Percentiles rank a stretch among this genome's conserved stretches.
Evolutionary conservation across 164 flowering plant genomes (phyloP).

Genomic region (Hamamelis virginiana): DNA sequence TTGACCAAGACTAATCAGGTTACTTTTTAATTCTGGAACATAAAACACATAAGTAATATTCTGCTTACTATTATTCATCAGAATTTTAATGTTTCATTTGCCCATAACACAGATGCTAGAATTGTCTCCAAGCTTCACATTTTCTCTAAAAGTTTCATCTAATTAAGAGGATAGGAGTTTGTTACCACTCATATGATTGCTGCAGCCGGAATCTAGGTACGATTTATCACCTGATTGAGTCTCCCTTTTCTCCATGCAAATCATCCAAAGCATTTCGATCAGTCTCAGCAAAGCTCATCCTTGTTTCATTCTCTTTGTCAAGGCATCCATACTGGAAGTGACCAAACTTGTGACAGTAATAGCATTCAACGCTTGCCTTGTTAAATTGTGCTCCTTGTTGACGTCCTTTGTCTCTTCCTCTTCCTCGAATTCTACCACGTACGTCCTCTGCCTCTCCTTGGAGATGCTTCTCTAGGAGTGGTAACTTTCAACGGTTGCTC

Average conservation of each 20-base stretch:
- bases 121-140: not conserved
- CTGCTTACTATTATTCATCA: not conserved
- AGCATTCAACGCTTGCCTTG: not conserved
- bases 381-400: not conserved
- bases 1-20: not conserved
- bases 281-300: not conserved
- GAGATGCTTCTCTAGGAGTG: too few relatives aligned
- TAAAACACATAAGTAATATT: not conserved
- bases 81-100: not conserved
- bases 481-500: not conserved
- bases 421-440: not conserved
- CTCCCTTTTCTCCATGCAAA: not conserved
- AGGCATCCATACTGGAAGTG: not conserved
- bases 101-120: not conserved
- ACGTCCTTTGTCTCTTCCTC: conserved; percentile 3
- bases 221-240: not conserved
- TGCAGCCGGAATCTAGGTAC: not conserved
- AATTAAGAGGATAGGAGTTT: not conserved
- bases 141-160: not conserved
- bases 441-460: not conserved
- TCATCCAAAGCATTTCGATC: not conserved
- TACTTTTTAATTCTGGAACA: not conserved
- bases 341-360: not conserved
- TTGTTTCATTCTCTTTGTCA: not conserved
- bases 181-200: not conserved